Evolutionary conservation across 176 grass and related monocot genomes (phyloP).

Genomic region (Phragmites australis): DNA sequence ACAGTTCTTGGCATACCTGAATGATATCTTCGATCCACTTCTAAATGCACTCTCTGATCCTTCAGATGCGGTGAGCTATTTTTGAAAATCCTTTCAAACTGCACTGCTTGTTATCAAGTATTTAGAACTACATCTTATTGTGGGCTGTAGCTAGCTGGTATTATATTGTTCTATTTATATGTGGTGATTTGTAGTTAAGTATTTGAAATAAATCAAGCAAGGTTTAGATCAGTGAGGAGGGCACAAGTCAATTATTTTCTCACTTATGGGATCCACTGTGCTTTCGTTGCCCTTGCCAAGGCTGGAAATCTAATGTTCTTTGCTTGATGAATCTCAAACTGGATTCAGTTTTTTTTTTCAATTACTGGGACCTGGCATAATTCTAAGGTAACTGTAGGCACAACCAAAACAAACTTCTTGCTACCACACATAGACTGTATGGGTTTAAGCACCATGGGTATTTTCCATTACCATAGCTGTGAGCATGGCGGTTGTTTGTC

Average conservation of each 20-base stretch:
- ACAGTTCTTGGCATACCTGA: slow-evolving; percentile 89
- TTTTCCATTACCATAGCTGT: neutral
- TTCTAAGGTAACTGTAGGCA: neutral
- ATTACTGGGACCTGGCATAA: neutral
- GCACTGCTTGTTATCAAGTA: slow-evolving; percentile 9
- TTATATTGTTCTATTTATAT: slow-evolving; percentile 14
- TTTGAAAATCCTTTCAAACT: slow-evolving; percentile 34
- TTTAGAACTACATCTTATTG: neutral
- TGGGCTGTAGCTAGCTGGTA: slow-evolving; percentile 17
- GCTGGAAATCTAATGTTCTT: neutral
- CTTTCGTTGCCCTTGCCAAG: slow-evolving; percentile 1
- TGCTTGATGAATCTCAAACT: neutral
- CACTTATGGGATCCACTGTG: neutral
- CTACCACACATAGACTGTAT: neutral
- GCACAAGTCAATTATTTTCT: slow-evolving; percentile 10
- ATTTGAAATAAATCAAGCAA: slow-evolving; percentile 22
- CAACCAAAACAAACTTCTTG: neutral
- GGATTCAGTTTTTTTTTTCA: slow-evolving; percentile 21
- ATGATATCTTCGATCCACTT: slow-evolving; percentile 82
- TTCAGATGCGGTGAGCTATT: slow-evolving; percentile 74
- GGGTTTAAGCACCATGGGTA: neutral
- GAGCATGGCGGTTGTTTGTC: slow-evolving; percentile 9
- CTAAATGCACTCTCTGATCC: slow-evolving; percentile 90
- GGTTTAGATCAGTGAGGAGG: slow-evolving; percentile 8
- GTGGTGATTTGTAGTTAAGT: slow-evolving; percentile 9